Conservation (phyloP, 1,284 basidiomycete species). For the Malassezia dermatis region DNA sequence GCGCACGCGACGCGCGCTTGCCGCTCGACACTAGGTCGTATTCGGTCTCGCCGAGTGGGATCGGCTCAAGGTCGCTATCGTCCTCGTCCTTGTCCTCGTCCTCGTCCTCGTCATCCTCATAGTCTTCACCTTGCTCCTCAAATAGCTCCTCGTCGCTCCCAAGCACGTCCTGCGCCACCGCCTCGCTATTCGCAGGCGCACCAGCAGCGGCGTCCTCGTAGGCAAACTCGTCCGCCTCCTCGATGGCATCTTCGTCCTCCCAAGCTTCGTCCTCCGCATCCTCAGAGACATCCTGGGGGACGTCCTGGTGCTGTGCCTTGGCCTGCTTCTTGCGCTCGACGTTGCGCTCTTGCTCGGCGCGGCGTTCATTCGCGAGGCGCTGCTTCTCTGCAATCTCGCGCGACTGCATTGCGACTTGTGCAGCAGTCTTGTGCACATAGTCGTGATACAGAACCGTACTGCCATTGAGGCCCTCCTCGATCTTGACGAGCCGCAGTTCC, state of each 20-base stretch:
- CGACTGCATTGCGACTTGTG: slow-evolving; percentile 21
- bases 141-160: slow-evolving; percentile 21
- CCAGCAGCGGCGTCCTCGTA: slow-evolving; percentile 30
- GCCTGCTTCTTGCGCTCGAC: slow-evolving; percentile 35
- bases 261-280: slow-evolving; percentile 13
- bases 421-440: slow-evolving; percentile 27
- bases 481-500: slow-evolving; percentile 85
- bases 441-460: slow-evolving; percentile 44
- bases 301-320: slow-evolving; percentile 19
- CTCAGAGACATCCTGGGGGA: slow-evolving; percentile 10
- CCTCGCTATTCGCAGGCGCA: neutral
- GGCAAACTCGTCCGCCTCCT: slow-evolving; percentile 36
- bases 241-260: slow-evolving; percentile 11
- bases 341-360: slow-evolving; percentile 31
- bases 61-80: slow-evolving; percentile 34
- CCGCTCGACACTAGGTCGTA: slow-evolving; percentile 13
- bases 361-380: slow-evolving; percentile 23
- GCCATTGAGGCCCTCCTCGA: slow-evolving; percentile 67
- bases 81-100: slow-evolving; percentile 19
- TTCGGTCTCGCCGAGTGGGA: slow-evolving; percentile 25
- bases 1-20: neutral
- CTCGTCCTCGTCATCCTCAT: slow-evolving; percentile 22
- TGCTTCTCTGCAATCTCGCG: slow-evolving; percentile 20
- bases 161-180: slow-evolving; percentile 13
- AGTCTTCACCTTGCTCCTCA: too few species aligned